Evolutionary conservation across 73 alveolate species (phyloP), one percentile per base, ranked within the genome.

Genomic region (Paramecium pentaurelia): DNA sequence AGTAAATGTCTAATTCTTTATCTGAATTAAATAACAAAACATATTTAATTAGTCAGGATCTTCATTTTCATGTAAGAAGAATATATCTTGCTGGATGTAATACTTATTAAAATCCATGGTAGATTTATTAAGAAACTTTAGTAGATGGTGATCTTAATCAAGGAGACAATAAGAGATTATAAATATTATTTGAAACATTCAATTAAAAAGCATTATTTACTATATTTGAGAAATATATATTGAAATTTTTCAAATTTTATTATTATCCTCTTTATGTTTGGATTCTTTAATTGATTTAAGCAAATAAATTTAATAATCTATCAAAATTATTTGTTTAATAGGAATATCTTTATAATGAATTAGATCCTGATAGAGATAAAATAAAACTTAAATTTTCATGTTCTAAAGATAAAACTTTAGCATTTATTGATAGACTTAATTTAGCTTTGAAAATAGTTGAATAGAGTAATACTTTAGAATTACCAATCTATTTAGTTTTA

Each of bases 1-100:
- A 54, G 4, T 22, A 54, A n/a, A 54, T 54, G 70, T 18, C 70
- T n/a, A 16, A 54, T 18, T 54, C 70, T 16, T n/a, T 54, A 18
- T 54, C 70, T 54, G 28, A 54, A n/a, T 54, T 54, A 54, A 54
- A 54, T 54, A 54, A 54, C 22, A 54, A 54, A 54, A 54, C 70
- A 18, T 37, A 87, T 40, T 87, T 87, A 40, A 47, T 42, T 64
- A 77, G 42, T 32, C 30, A 59, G 25, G 93, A 87, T 87, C 77
- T 87, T 1, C 93, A 71, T 64, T 87, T 60, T 68, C 93, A 87
- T 87, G 47, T 87, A 9, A 44, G 73, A 7, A 87, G 93, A 87
- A 87, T 87, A 6, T 87, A 87, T 37, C 73, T 87, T 6, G 77
- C 54, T 2, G 93, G 93, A 1, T 36, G 40, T 18, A 87, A 87